These are phyloP conservation scores for Colletotrichum sp. DNA, from an alignment of 2,329 filamentous ascomycete species.

Conservation along the genomic window DNA sequence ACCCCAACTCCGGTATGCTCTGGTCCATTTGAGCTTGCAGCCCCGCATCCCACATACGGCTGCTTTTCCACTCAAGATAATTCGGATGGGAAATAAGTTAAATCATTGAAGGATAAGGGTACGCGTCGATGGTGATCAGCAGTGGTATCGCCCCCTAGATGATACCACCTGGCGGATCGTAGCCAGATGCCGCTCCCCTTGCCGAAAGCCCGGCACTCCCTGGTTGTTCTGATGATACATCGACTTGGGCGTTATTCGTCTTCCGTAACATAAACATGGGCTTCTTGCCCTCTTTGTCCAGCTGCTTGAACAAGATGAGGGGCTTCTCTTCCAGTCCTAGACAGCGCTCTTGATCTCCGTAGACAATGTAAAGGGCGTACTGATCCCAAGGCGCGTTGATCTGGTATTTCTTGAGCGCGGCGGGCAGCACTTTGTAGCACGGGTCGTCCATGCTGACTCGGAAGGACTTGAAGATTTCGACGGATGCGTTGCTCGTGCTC, in stretches of 20 bases:
- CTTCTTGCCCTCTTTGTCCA: conserved; percentile 96
- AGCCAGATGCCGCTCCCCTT: conserved; percentile 50
- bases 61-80: conserved; percentile 1
- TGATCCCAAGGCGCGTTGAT: conserved; percentile 98
- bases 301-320: conserved; percentile 93
- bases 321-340: conserved; percentile 92
- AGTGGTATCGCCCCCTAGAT: conserved; percentile 43
- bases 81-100: conserved; percentile 2
- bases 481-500: conserved; percentile 62
- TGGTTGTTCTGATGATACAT: conserved; percentile 48
- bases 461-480: conserved; percentile 99
- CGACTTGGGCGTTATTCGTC: conserved; percentile 59
- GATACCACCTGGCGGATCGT: conserved; percentile 66
- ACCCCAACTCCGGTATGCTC: conserved; percentile 20
- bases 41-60: not conserved
- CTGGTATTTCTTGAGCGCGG: conserved; percentile 96
- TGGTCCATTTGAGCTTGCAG: conserved; percentile 5
- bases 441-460: conserved; percentile 97
- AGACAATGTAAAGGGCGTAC: conserved; percentile 97
- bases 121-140: conserved; percentile 10
- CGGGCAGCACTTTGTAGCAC: conserved; percentile 95
- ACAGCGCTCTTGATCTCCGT: conserved; percentile 97
- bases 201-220: conserved; percentile 57
- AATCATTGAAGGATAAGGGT: conserved; percentile 7
- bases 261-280: conserved; percentile 98